Conservation (phyloP, 108 stramenopile species). For the Aurantiochytrium sp. region DNA sequence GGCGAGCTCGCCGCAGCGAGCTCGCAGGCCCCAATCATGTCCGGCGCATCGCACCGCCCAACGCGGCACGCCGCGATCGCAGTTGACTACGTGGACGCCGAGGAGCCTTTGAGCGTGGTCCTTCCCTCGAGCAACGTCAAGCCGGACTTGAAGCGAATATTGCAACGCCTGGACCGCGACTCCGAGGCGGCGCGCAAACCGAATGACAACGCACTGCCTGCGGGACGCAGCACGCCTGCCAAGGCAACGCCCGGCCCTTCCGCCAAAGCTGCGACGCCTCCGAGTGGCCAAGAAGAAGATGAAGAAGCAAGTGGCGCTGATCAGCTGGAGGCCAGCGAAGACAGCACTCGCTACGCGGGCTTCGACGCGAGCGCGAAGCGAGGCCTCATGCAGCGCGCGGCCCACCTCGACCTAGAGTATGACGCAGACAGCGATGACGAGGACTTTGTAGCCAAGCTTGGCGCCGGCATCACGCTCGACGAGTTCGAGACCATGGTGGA, state of each 20-base stretch:
- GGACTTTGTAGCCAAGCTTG: not conserved
- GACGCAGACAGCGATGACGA: slow-evolving; percentile 22
- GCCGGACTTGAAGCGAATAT: not conserved
- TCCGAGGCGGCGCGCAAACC: not conserved
- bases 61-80: not conserved
- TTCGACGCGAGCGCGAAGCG: not conserved
- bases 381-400: not conserved
- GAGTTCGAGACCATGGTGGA: slow-evolving; percentile 25
- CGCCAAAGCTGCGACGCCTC: no score
- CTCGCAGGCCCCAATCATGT: no score
- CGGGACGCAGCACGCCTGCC: not conserved
- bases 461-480: not conserved
- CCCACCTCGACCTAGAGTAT: not conserved
- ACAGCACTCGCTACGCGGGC: not conserved
- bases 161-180: not conserved
- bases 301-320: no score
- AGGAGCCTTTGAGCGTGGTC: not conserved
- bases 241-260: not conserved
- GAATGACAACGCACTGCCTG: not conserved
- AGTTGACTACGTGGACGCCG: not conserved
- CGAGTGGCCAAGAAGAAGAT: no score
- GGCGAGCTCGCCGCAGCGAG: no score
- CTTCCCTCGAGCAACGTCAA: not conserved
- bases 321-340: no score
- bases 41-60: not conserved